Evolutionary conservation across 2,329 filamentous ascomycete genomes (phyloP), one percentile per base, ranked within the genome.

Genomic region (Penicillium occitanis): DNA sequence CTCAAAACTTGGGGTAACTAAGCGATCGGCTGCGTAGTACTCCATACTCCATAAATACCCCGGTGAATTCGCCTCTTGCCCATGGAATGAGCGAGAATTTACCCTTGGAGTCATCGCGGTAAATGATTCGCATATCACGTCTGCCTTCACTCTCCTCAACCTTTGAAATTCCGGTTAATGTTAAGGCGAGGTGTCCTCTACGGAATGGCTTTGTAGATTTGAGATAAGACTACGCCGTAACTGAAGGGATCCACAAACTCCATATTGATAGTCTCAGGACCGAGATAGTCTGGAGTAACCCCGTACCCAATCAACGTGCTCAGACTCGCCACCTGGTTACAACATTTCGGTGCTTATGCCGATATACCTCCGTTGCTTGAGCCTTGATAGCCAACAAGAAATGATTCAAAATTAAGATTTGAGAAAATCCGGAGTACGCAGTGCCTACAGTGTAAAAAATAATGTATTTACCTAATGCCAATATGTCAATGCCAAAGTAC

Each of bases 1-100:
- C 48, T 51, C 50, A n/a, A 51, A 33, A 53, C 50, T 53, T 53
- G 50, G 50, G 50, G 50, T 53, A 53, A 25, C 25, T 25, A 25
- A 53, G 50, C 50, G 50, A n/a, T 50, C 25, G 48, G 25, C 48
- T 30, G 6, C 25, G 5, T 35, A 40, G 14, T 40, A 17, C 37
- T 17, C 37, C 37, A 50, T 51, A 17, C 48, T 28, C 22, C 13
- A 7, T 17, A 17, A 7, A 28, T 6, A 50, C 13, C 14, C 22
- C 13, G 5, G 25, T 7, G 19, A 17, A 51, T 28, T 51, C 48
- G 48, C 22, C 6, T 51, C 44, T 11, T 48, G 10, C 10, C 44
- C 19, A 3, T 44, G 44, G 44, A 22, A 48, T 11, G 44, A 13
- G 44, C 19, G n/a, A 22, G 44, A 48, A 48, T 48, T 19, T 48